Conservation (phyloP, 305 asterid species). For the Ilex paraguariensis region DNA sequence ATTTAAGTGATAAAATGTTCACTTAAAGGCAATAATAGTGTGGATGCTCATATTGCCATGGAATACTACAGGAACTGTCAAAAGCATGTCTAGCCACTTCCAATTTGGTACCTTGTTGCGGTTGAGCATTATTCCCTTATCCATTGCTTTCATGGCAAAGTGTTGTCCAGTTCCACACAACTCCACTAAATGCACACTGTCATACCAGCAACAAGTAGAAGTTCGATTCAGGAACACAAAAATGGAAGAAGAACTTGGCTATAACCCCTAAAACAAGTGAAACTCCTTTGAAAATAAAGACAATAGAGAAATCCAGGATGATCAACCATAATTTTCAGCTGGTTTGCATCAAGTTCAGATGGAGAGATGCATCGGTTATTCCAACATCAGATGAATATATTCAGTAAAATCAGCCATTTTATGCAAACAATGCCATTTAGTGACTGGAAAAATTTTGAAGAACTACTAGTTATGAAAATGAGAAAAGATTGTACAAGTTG, state of each 20-base stretch:
- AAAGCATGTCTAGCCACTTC: not conserved
- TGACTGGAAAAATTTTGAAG: too few relatives aligned
- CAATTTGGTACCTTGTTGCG: conserved; percentile 71
- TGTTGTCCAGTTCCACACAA: conserved; percentile 66
- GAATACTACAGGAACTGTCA: too few relatives aligned
- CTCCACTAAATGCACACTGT: conserved; percentile 90
- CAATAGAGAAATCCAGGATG: not conserved
- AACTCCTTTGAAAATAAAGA: not conserved
- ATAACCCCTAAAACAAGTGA: not conserved
- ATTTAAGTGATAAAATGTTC: too few relatives aligned
- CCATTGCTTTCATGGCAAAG: conserved; percentile 98
- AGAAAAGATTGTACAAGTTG: too few relatives aligned
- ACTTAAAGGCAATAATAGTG: too few relatives aligned
- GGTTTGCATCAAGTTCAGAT: too few relatives aligned
- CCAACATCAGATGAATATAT: too few relatives aligned
- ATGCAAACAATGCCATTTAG: too few relatives aligned
- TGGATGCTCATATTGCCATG: too few relatives aligned
- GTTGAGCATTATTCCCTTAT: conserved; percentile 82
- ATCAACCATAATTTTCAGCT: not conserved
- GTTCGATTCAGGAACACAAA: not conserved
- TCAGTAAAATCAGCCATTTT: too few relatives aligned
- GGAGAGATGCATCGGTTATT: too few relatives aligned
- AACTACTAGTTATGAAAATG: too few relatives aligned
- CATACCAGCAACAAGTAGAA: conserved; percentile 16
- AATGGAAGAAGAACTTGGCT: not conserved